Percentiles rank a stretch among this genome's conserved stretches.
Conservation (phyloP, 768 basidiomycete species). For the Chalciporus piperatus region DNA sequence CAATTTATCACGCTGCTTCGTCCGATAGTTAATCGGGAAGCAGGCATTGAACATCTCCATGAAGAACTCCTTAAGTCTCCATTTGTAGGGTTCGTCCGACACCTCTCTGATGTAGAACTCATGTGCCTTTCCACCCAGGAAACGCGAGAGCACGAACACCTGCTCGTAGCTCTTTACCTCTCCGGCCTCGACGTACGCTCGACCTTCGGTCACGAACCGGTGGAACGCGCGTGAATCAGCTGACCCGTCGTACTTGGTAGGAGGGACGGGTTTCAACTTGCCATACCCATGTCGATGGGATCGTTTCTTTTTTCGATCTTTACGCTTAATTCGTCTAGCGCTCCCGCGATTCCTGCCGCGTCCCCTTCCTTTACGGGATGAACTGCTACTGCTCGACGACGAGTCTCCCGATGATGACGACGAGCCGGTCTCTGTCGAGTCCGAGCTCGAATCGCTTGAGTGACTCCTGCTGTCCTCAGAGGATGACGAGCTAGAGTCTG, state of each 20-base stretch:
- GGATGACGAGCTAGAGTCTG: too few species aligned
- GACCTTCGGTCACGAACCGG: conserved; percentile 14
- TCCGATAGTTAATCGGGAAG: too few species aligned
- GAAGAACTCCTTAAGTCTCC: conserved; percentile 27
- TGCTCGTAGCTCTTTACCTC: conserved; percentile 8
- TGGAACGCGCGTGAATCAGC: conserved; percentile 6
- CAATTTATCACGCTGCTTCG: conserved; percentile 25
- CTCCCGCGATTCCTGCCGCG: too few species aligned
- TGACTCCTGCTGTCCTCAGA: too few species aligned
- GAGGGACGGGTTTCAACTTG: conserved; percentile 15
- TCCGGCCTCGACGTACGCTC: conserved; percentile 20
- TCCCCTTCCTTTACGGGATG: too few species aligned
- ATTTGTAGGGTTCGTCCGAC: conserved; percentile 10
- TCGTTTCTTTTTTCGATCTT: background rate
- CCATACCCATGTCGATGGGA: background rate
- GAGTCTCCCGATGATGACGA: too few species aligned
- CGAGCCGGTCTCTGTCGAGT: too few species aligned
- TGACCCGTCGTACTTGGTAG: conserved; percentile 10
- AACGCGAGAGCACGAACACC: conserved; percentile 23
- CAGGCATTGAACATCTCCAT: conserved; percentile 16
- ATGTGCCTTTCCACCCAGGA: conserved; percentile 30
- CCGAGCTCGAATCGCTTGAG: too few species aligned
- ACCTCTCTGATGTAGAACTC: conserved; percentile 29
- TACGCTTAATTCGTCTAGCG: too few species aligned
- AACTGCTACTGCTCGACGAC: too few species aligned